Evolutionary conservation across 139 green algal genomes (phyloP).

Genomic region (Chlamydomonas incerta): DNA sequence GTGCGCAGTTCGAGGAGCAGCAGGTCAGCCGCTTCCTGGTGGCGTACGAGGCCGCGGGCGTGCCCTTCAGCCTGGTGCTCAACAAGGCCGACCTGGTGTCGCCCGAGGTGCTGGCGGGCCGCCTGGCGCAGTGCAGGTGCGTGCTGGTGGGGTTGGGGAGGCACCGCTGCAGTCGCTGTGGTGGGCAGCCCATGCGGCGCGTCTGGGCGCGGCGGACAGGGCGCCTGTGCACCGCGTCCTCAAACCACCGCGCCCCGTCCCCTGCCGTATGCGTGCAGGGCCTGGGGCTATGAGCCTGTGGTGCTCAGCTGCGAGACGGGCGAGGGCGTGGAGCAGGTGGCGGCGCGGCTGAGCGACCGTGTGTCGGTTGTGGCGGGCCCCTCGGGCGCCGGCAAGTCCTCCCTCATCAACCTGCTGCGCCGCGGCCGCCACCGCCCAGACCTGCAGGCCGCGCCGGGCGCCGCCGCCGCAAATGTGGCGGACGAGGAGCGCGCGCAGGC

Average conservation of each 20-base stretch:
- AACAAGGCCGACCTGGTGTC: conserved; percentile 94
- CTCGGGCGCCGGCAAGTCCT: conserved; percentile 94
- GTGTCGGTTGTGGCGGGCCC: conserved; percentile 91
- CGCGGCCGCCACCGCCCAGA: conserved; percentile 55
- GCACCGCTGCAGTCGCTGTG: no score
- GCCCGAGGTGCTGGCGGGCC: conserved; percentile 42
- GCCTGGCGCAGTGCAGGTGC: conserved; percentile 51
- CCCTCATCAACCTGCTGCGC: conserved; percentile 92
- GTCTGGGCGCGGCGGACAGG: no score
- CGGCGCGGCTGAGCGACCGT: conserved; percentile 14
- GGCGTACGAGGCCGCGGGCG: conserved; percentile 73
- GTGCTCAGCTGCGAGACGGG: conserved; percentile 79
- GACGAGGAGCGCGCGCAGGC: no score
- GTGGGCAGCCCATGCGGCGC: no score
- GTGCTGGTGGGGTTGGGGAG: background rate
- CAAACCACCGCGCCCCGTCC: no score
- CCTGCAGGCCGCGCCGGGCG: background rate
- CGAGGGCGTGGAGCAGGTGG: conserved; percentile 70
- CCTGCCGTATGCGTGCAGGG: conserved; percentile 6
- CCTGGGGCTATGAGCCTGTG: conserved; percentile 89
- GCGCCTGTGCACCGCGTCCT: no score
- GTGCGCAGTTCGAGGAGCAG: conserved; percentile 75
- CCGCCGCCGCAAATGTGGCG: background rate
- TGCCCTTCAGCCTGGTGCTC: conserved; percentile 89
- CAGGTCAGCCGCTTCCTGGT: conserved; percentile 93